Base-by-base conservation (phyloP, 2,329 filamentous ascomycete genomes). In the Eutypa lata region DNA sequence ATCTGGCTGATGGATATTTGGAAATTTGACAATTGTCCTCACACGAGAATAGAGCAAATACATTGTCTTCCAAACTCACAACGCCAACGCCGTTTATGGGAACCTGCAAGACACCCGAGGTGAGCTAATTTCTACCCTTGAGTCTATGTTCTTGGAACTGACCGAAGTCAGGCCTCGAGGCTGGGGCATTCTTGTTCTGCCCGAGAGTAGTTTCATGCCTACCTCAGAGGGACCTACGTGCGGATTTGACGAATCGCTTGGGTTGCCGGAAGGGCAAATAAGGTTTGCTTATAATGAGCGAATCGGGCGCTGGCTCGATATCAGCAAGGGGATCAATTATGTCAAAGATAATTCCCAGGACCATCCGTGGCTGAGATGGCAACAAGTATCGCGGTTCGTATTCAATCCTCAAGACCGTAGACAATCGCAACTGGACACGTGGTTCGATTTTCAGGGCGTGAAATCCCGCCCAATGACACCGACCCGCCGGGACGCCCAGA, bases 1-100 rank as follows among this genome's bases (percentile, higher is more conserved):
- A 60, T 75, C 6, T 83, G 77, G 76, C 54, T 82, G 13, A 70
- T 80, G 42, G 71, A 80, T 43, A 81, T 84, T 14, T 84, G 80
- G 80, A 72, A 69, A 35, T 49, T 57, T n/a, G 14, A 47, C 35
- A 33, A 46, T 8, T 21, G 50, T 6, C 52, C 54, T 28, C 53
- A 58, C 37, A 3, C 43, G n/a, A 58, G 18, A 18, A 50, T 65
- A 28, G 55, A 58, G 1, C 40, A 50, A 21, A 35, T 66, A 46
- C 57, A 65, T 26, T 49, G 42, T n/a, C 13, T 21, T 31, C 54
- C 48, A 19, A 45, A 40, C 16, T n/a, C 16, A 16, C 31, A 37
- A 14, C 24, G 43, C n/a, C 50, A 47, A 8, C 48, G 46, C 5
- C 47, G 42, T 45, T n/a, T 45, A 3, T 45, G 18, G 21, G 21